A percentile compares a stretch with the other conserved stretches of the same genome.
phyloP scores from a whole-genome alignment of 495 filamentous ascomycete genomes.

The Podospora comata region DNA sequence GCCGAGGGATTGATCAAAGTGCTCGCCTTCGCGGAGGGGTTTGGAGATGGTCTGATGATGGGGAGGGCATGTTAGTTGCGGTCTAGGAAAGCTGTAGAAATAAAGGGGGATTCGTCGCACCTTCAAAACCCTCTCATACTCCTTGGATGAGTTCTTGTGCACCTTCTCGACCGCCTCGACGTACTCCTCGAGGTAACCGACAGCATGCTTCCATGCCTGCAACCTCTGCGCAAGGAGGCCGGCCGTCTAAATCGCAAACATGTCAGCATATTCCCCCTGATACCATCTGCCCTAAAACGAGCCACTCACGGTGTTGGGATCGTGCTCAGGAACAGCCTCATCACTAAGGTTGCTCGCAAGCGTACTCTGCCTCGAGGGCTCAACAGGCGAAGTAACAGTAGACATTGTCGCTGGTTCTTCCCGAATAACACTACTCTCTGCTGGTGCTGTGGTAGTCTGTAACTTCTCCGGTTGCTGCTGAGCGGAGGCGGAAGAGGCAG shows the following conservation, averaged over 20 bases:
- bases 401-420: neutral
- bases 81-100: neutral
- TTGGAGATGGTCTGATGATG: constrained; percentile 68
- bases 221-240: constrained; percentile 79
- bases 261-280: neutral
- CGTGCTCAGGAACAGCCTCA: constrained; percentile 68
- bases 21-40: constrained; percentile 80
- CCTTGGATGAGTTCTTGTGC: constrained; percentile 80
- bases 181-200: constrained; percentile 87
- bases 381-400: constrained; percentile 15
- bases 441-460: neutral
- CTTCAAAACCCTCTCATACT: constrained; percentile 87
- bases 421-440: neutral
- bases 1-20: constrained; percentile 83
- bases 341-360: constrained; percentile 50
- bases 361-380: constrained; percentile 58
- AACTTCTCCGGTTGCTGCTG: neutral
- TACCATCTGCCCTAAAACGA: no score
- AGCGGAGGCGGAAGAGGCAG: neutral
- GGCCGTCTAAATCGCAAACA: constrained; percentile 52
- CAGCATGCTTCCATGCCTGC: constrained; percentile 92
- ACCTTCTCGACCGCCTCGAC: constrained; percentile 77
- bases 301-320: constrained; percentile 66
- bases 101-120: neutral
- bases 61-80: neutral